Evolutionary conservation across 371 early-diverging fungal genomes (phyloP), one percentile per base, ranked within the genome.

Genomic region (Saksenaea oblongispora): DNA sequence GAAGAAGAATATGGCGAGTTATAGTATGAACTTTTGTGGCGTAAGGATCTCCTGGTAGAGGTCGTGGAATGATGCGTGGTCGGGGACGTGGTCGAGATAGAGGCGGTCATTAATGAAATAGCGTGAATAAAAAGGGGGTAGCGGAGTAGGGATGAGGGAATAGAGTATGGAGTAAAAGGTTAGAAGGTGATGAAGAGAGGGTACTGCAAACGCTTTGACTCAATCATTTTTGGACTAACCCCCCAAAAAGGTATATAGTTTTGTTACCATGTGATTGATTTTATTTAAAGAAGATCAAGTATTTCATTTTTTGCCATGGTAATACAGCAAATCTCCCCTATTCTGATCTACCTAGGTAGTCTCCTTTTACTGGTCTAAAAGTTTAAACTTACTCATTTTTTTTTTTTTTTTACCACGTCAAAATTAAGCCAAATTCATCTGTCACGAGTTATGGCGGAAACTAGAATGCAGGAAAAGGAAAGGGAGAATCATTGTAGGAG

Each of bases 61-160:
- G 80, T 28, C 71, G 87, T 41, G 85, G 86, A 17, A 67, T 67
- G 60, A 41, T 77, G 58, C 73, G 87, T 56, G 84, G 87, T 39
- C 78, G 88, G 62, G 85, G 87, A 28, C 75, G 87, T 35, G 71
- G 76, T 31, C 65, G 63, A 34, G 70, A 72, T 35, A 61, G 76
- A 59, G 74, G 70, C 47, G 68, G 67, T 53, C 66, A 68, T 53
- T 62, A 60, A 64, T 22, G n/a, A 39, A 22, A 28, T 53, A 53
- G n/a, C 15, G 27, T 18, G n/a, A 22, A 47, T 18, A 47, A 17
- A 22, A 47, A 22, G 24, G 22, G 2, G 22, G 22, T 17, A 22
- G n/a, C 42, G 42, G 18, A 17, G 18, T n/a, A 14, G n/a, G 42
- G 42, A 17, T 5, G 18, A 14, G 42, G 4, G 42, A 41, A 0